Evolutionary conservation across 2,329 filamentous ascomycete species (phyloP), one percentile per base, ranked within the genome.

Genomic region (Fonsecaea erecta): DNA sequence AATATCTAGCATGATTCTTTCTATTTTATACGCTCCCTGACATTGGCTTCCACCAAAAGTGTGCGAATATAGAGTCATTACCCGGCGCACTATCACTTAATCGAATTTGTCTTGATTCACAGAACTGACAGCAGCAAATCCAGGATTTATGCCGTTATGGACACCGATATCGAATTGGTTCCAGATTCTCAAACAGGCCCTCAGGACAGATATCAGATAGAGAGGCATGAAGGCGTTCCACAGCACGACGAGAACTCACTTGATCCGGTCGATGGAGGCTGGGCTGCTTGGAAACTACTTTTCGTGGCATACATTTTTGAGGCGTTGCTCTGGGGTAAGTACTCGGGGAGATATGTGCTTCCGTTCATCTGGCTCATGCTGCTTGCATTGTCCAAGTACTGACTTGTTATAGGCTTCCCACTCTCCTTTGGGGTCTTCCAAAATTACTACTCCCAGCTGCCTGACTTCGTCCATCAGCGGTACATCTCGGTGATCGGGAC

Each of bases 401-500:
- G 26, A 62, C 46, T 18, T n/a, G 32, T n/a, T 24, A 21, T 2
- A 37, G 70, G 72, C 11, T 74, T 74, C 53, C 72, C 72, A 8
- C 52, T 73, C 0, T 72, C 70, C 7, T 74, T 74, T 57, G 72
- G 72, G 16, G 74, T 77, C n/a, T 77, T 77, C 53, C 74, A 76
- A 35, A 73, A 73, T 24, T 76, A 77, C 64, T 77, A 77, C 37
- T 72, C 71, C 1, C 59, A 65, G 7, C 67, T 72, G 18, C 71
- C 73, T 8, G 43, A 71, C 1, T 75, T 75, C 24, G 62, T 71
- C 52, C 66, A 70, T 6, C 70, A 74, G 2, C 64, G 21, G 2
- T 69, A 70, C 46, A 71, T 75, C 48, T 74, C 75, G 5, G 65
- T 76, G 9, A 72, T 77, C 28, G 75, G 75, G n/a, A 76, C 75